Evolutionary conservation across 2,329 filamentous ascomycete species (phyloP).

Genomic region (Hawksworthiomyces lignivorus): DNA sequence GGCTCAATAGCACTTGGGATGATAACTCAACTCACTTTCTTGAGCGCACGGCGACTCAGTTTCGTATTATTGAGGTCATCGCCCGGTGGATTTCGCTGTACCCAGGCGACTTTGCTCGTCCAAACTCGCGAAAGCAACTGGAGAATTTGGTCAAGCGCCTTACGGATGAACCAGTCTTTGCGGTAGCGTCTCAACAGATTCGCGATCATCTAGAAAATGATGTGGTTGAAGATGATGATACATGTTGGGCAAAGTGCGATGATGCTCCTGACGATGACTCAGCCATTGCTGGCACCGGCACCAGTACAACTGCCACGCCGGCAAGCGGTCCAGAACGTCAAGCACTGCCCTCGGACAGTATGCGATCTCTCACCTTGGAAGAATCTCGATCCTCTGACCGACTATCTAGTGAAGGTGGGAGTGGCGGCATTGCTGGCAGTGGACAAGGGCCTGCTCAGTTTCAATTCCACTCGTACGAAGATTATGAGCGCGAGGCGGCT

Average conservation of each 20-base stretch:
- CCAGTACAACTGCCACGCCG: conserved; percentile 1
- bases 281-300: conserved; percentile 8
- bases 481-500: conserved; percentile 72
- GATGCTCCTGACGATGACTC: conserved; percentile 32
- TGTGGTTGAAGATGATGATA: conserved; percentile 81
- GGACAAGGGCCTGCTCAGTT: conserved; percentile 30
- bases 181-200: conserved; percentile 80
- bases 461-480: conserved; percentile 61
- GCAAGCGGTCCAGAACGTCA: conserved; percentile 14
- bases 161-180: conserved; percentile 72
- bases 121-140: conserved; percentile 62
- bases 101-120: conserved; percentile 84
- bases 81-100: conserved; percentile 86
- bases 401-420: conserved; percentile 28
- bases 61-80: conserved; percentile 75
- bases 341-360: conserved; percentile 30
- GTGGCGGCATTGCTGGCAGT: background rate
- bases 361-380: conserved; percentile 42
- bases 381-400: conserved; percentile 31
- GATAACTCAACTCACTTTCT: conserved; percentile 62
- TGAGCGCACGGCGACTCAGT: conserved; percentile 69
- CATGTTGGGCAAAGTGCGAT: conserved; percentile 83
- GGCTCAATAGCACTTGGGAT: conserved; percentile 63
- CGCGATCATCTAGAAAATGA: conserved; percentile 63
- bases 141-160: conserved; percentile 68